A percentile compares a stretch with the other conserved stretches of the same genome.
Evolutionary conservation across 768 basidiomycete species (phyloP).

Genomic region (Russula sp.): DNA sequence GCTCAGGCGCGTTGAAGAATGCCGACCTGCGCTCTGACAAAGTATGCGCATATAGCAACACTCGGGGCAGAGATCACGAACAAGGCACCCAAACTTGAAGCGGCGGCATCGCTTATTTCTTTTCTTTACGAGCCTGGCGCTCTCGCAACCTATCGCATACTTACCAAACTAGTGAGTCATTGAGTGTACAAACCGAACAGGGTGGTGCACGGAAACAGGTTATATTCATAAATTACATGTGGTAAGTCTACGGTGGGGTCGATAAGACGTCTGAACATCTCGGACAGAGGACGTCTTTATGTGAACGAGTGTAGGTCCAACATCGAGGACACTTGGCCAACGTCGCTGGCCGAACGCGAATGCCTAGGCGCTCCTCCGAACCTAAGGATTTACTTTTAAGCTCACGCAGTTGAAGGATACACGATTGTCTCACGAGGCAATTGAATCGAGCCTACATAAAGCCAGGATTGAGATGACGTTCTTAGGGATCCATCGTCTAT

Average conservation of each 20-base stretch:
- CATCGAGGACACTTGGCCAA: constrained; percentile 81
- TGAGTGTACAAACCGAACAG: background rate
- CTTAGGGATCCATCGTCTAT: constrained; percentile 39
- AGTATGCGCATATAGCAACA: constrained; percentile 16
- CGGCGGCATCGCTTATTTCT: constrained; percentile 3
- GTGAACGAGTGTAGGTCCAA: constrained; percentile 65
- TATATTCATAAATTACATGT: constrained; percentile 10
- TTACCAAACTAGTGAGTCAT: background rate
- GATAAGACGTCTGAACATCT: constrained; percentile 45
- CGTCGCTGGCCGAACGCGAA: constrained; percentile 57
- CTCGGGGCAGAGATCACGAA: background rate
- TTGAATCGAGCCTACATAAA: constrained; percentile 37
- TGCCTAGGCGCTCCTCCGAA: constrained; percentile 28
- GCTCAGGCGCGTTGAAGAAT: constrained; percentile 5
- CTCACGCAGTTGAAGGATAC: background rate
- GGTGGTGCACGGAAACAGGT: background rate
- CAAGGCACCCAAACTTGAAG: background rate
- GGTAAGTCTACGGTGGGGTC: constrained; percentile 1
- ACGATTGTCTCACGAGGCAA: constrained; percentile 37
- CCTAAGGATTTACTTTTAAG: constrained; percentile 14
- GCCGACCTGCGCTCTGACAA: constrained; percentile 7
- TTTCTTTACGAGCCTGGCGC: constrained; percentile 2
- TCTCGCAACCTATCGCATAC: background rate
- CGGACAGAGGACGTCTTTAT: constrained; percentile 48
- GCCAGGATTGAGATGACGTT: constrained; percentile 40